A percentile compares a stretch with the other conserved stretches of the same genome.
phyloP scores from a whole-genome alignment of 1,284 basidiomycete genomes.

The Polyporus tsugae region DNA sequence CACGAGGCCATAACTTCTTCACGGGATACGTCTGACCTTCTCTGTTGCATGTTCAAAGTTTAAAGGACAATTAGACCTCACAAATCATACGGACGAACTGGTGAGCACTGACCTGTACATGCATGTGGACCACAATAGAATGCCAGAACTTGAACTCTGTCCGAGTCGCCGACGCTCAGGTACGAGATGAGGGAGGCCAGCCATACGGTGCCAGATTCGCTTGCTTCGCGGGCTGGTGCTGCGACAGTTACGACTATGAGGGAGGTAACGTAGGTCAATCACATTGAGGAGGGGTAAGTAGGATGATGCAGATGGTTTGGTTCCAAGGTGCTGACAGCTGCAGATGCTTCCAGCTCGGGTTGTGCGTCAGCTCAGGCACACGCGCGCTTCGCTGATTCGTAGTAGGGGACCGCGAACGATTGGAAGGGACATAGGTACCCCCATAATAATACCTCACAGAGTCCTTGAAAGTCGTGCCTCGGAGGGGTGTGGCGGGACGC shows the following conservation, averaged over 20 bases:
- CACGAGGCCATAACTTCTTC: neutral
- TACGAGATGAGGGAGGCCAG: too few species aligned
- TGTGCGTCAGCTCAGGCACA: neutral
- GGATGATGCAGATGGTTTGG: neutral
- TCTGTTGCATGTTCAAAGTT: too few species aligned
- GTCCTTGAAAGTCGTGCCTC: conserved; percentile 29
- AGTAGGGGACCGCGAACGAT: neutral
- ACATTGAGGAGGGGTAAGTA: neutral
- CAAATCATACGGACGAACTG: neutral
- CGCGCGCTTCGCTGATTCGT: neutral
- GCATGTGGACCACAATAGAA: neutral
- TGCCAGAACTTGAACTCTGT: too few species aligned
- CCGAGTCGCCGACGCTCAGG: too few species aligned
- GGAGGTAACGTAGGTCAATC: neutral
- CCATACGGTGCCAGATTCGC: neutral
- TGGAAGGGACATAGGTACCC: conserved; percentile 41
- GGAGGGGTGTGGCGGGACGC: neutral
- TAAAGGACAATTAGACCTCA: neutral
- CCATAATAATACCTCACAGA: conserved; percentile 68
- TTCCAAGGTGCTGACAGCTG: neutral
- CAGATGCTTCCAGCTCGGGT: neutral
- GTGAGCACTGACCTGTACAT: neutral
- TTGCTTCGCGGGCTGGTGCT: neutral
- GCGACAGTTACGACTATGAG: neutral
- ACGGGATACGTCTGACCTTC: neutral